Evolutionary conservation across 2,329 filamentous ascomycete genomes (phyloP).

Genomic region (Pseudogymnoascus sp.): DNA sequence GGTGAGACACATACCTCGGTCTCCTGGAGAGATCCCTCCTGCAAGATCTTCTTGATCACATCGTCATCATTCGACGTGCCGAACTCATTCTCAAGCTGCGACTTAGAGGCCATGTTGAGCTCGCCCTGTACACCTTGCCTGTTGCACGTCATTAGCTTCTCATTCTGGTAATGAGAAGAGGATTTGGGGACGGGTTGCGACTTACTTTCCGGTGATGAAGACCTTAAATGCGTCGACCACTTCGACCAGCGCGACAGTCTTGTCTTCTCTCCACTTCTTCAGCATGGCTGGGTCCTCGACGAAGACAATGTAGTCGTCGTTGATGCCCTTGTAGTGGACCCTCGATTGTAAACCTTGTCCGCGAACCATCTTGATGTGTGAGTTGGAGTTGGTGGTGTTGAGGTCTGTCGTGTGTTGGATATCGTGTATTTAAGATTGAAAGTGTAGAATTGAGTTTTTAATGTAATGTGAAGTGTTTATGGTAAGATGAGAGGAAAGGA

Average conservation of each 20-base stretch:
- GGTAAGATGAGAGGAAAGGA: not conserved
- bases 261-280: constrained; percentile 76
- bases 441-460: not conserved
- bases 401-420: not conserved
- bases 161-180: not conserved
- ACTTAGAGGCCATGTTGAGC: constrained; percentile 66
- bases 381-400: not conserved
- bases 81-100: constrained; percentile 74
- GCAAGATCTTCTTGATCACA: constrained; percentile 70
- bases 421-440: not conserved
- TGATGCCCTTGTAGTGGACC: constrained; percentile 60
- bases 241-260: constrained; percentile 67
- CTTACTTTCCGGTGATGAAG: constrained; percentile 83
- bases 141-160: not conserved
- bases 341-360: constrained; percentile 50
- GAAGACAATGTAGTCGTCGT: constrained; percentile 61
- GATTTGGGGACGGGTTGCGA: constrained; percentile 21
- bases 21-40: constrained; percentile 63
- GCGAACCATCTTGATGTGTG: constrained; percentile 38
- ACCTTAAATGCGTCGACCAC: constrained; percentile 85
- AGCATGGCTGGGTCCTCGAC: constrained; percentile 53
- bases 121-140: constrained; percentile 50
- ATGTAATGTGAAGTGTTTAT: constrained; percentile 5
- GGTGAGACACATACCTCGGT: constrained; percentile 38
- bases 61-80: constrained; percentile 72